These are phyloP conservation scores for Epipyxis sp. DNA, from an alignment of 108 stramenopile genomes.

Conservation along the genomic window DNA sequence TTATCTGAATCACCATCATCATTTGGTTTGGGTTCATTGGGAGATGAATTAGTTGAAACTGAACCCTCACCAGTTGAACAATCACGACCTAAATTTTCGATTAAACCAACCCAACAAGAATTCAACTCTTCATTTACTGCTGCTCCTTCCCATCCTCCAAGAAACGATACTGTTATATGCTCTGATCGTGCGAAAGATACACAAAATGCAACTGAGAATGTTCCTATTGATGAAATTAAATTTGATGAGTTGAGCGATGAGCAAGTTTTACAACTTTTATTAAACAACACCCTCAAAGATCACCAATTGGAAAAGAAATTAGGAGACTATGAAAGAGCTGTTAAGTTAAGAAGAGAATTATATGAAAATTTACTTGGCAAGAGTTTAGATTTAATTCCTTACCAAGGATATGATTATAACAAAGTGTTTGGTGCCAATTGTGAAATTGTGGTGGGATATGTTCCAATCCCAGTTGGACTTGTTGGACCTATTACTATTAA, in stretches of 20 bases:
- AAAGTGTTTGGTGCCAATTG: conserved; percentile 91
- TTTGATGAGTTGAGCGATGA: conserved; percentile 51
- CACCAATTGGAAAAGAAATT: conserved; percentile 89
- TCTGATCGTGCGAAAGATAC: conserved; percentile 5
- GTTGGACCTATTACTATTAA: conserved; percentile 88
- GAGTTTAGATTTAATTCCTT: background rate
- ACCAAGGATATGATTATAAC: conserved; percentile 67
- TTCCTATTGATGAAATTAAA: background rate
- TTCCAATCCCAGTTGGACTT: conserved; percentile 90
- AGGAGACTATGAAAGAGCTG: conserved; percentile 78
- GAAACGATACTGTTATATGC: conserved; percentile 1
- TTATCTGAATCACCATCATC: background rate
- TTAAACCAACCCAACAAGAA: background rate
- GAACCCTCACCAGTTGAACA: background rate
- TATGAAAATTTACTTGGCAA: conserved; percentile 59
- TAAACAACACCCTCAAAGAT: conserved; percentile 76
- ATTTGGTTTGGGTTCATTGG: background rate
- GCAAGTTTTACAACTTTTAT: conserved; percentile 70
- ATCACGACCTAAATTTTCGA: background rate
- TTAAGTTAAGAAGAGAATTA: conserved; percentile 74
- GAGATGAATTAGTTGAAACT: background rate
- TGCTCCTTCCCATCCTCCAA: background rate
- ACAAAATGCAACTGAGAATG: too few relatives aligned
- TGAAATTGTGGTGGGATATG: conserved; percentile 94
- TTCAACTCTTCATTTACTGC: background rate